Percentiles rank a stretch among this genome's conserved stretches.
Conservation (phyloP, 2,329 filamentous ascomycete species). For the Cercospora janseana region DNA sequence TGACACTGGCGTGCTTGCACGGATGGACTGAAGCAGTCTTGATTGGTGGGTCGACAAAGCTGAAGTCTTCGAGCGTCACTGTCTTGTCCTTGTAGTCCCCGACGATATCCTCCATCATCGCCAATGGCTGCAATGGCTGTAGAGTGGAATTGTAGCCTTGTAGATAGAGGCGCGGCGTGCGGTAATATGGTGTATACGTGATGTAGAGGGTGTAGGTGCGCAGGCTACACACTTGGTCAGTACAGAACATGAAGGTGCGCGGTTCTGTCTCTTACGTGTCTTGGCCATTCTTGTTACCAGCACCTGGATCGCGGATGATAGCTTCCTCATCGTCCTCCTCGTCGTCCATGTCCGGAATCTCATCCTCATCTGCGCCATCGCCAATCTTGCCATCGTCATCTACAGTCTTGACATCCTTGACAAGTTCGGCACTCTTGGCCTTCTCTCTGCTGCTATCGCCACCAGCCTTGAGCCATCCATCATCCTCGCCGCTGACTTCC, state of each 20-base stretch:
- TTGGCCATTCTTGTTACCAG: slow-evolving; percentile 44
- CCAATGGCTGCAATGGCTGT: slow-evolving; percentile 72
- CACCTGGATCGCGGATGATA: slow-evolving; percentile 75
- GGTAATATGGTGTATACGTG: slow-evolving; percentile 94
- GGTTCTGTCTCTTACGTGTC: slow-evolving; percentile 50
- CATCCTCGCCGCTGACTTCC: slow-evolving; percentile 60
- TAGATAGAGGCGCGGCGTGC: slow-evolving; percentile 90
- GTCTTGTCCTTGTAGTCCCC: slow-evolving; percentile 99
- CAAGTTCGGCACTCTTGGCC: slow-evolving; percentile 57
- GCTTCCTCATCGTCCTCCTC: slow-evolving; percentile 92
- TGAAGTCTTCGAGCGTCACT: slow-evolving; percentile 95
- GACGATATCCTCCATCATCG: slow-evolving; percentile 96
- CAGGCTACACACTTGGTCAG: slow-evolving; percentile 47
- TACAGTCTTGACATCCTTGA: slow-evolving; percentile 80
- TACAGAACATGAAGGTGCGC: too few species aligned
- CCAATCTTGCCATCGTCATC: slow-evolving; percentile 86
- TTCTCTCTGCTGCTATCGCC: slow-evolving; percentile 63
- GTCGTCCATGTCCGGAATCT: slow-evolving; percentile 98
- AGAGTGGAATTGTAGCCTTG: slow-evolving; percentile 73
- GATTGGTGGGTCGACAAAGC: slow-evolving; percentile 84
- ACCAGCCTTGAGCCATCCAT: slow-evolving; percentile 89
- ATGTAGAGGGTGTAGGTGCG: slow-evolving; percentile 99
- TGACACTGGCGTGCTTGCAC: slow-evolving; percentile 94
- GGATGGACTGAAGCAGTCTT: slow-evolving; percentile 98
- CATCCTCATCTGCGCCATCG: slow-evolving; percentile 71